phyloP scores from a whole-genome alignment of 306 rosid species.

The Prunus mongolica region DNA sequence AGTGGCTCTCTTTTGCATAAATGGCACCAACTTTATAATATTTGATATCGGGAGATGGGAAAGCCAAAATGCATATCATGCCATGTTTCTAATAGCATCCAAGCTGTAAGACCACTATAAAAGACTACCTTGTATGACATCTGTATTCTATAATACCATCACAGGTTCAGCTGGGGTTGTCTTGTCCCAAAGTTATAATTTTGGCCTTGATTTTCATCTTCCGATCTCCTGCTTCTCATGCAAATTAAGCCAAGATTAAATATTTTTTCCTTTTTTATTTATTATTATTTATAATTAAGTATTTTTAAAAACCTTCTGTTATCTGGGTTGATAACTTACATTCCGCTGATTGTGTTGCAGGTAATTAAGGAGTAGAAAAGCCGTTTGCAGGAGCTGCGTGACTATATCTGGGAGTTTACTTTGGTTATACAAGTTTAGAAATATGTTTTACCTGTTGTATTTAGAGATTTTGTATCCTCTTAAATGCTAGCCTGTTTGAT shows the following conservation, averaged over 20 bases:
- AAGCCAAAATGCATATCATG: no score
- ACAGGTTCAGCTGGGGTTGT: background rate
- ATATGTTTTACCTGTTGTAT: background rate
- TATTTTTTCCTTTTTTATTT: background rate
- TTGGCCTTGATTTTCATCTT: background rate
- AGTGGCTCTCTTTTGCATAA: background rate
- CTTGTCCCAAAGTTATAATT: background rate
- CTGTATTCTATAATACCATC: background rate
- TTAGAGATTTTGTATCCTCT: background rate
- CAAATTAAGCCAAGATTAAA: background rate
- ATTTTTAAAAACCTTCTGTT: background rate
- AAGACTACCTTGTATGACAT: background rate
- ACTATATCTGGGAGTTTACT: background rate
- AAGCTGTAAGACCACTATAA: no score
- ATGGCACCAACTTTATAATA: background rate
- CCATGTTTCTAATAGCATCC: background rate
- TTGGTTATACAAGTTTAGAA: background rate
- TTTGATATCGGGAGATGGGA: background rate
- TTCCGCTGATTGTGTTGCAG: slow-evolving; percentile 12
- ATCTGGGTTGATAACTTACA: background rate
- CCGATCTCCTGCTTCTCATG: background rate
- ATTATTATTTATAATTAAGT: background rate
- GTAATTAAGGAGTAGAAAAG: background rate
- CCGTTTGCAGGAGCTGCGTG: background rate
- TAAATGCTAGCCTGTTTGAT: background rate